Percentiles rank a stretch among this genome's conserved stretches.
Conservation (phyloP, 805 yeast genomes). For the Candida ficus region DNA sequence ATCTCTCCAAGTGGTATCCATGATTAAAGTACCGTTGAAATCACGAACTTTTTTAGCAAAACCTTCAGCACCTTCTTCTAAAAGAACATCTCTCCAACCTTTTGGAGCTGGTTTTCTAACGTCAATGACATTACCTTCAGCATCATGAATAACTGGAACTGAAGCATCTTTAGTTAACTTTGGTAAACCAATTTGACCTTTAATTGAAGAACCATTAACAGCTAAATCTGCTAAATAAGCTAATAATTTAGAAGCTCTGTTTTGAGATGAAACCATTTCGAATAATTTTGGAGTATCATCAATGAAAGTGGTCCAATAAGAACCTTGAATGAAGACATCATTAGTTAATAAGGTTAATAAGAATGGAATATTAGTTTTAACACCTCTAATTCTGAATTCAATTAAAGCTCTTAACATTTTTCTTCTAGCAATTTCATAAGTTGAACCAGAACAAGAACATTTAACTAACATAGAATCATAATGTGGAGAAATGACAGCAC, state of each 20-base stretch:
- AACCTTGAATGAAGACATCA: constrained; percentile 78
- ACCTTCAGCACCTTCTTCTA: constrained; percentile 81
- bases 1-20: constrained; percentile 99
- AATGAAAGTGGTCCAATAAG: constrained; percentile 97
- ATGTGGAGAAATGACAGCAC: constrained; percentile 93
- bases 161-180: constrained; percentile 71
- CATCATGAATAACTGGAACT: constrained; percentile 67
- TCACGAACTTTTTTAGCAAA: constrained; percentile 86
- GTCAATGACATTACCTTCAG: constrained; percentile 55
- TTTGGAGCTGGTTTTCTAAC: constrained; percentile 50
- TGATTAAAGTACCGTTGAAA: constrained; percentile 81
- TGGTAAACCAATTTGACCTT: constrained; percentile 93
- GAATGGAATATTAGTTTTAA: constrained; percentile 97
- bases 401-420: constrained; percentile 96
- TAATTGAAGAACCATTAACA: constrained; percentile 93
- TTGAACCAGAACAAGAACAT: constrained; percentile 95
- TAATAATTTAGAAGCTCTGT: constrained; percentile 93
- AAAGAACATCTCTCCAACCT: constrained; percentile 90
- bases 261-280: constrained; percentile 90
- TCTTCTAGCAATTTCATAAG: constrained; percentile 93
- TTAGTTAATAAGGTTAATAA: constrained; percentile 86
- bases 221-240: constrained; percentile 89
- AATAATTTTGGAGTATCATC: constrained; percentile 96
- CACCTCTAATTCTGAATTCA: constrained; percentile 98
- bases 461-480: constrained; percentile 98